Base-by-base conservation (phyloP, 2,329 filamentous ascomycete species). In the Diaporthe aspalathi region DNA sequence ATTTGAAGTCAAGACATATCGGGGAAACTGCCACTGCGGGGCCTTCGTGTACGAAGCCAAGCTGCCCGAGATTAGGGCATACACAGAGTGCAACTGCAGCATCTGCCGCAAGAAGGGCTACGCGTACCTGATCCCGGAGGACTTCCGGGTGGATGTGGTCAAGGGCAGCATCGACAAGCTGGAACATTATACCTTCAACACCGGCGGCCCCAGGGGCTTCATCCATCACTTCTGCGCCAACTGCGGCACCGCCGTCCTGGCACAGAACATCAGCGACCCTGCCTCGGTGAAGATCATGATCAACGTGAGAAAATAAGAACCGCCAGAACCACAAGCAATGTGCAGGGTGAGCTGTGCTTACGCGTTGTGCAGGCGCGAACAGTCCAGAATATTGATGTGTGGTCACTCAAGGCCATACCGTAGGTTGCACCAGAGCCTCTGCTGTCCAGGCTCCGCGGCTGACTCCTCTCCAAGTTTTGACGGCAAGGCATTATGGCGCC, bases 1-100 rank as follows among this genome's bases (percentile, higher is more conserved):
- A 20, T 49, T 62, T 20, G 70, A 53, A 20, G 56, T 76, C 52
- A 80, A 81, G 73, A 84, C 83, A 17, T 87, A 89, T 78, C 82
- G 87, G 27, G 88, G 86, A 77, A 89, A 86, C 78, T 90, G 88
- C 81, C 87, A 89, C 77, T 90, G 88, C 77, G 84, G 82, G 7
- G 81, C 83, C 49, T 88, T 87, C 74, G 80, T 88, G 73, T 90
- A 85, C 76, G 86, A 86, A 76, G 76, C 83, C 68, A 78, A 81
- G 3, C 56, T 90, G 16, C 88, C 89, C 27, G 88, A 92, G 77
- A 84, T 93, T 72, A 88, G 87, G 75, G 79, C 83, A 5, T 85
- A 84, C 7, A 77, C 80, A 5, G 84, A 88, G 76, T 92, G 92
- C 81, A 90, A 91, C 79, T 93, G 92, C 81, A 92, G 89, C 80